Evolutionary conservation across 129 eudicot genomes (phyloP).

Genomic region (Oenanthe sinensis): DNA sequence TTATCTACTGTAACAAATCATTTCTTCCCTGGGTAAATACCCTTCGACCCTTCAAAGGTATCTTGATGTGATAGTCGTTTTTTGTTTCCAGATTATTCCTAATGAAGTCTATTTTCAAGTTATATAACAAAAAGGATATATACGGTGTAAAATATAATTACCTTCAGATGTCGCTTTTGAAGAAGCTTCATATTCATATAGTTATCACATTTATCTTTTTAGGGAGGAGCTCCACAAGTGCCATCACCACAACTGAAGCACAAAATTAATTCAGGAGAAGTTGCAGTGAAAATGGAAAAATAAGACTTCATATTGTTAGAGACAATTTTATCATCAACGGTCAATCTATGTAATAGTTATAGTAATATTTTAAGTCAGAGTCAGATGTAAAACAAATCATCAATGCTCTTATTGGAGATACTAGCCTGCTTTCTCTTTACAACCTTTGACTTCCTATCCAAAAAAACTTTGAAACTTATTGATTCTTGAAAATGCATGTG

Average conservation of each 20-base stretch:
- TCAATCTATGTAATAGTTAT: not conserved
- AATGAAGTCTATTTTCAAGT: not conserved
- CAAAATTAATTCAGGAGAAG: constrained; percentile 12
- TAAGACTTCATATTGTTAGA: not conserved
- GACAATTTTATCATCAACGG: not conserved
- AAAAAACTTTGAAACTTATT: not conserved
- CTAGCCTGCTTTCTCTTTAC: not conserved
- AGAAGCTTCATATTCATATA: constrained; percentile 98
- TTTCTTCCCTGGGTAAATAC: not conserved
- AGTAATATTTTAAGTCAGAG: not conserved
- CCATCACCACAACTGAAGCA: constrained; percentile 93
- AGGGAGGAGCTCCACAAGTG: constrained; percentile 66
- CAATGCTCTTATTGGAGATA: not conserved
- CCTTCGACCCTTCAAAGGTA: not conserved
- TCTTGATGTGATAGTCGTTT: not conserved
- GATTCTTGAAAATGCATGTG: not conserved
- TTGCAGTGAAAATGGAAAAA: not conserved
- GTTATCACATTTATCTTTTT: constrained; percentile 79
- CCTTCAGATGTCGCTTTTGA: constrained; percentile 89
- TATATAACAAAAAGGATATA: not conserved
- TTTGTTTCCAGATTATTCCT: not conserved
- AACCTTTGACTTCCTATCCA: not conserved
- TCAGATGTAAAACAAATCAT: not conserved
- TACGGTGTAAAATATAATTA: constrained; percentile 11
- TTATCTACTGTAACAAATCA: not conserved